Conservation (phyloP, 23 red algal genomes). For the Pyropia yezoensis region DNA sequence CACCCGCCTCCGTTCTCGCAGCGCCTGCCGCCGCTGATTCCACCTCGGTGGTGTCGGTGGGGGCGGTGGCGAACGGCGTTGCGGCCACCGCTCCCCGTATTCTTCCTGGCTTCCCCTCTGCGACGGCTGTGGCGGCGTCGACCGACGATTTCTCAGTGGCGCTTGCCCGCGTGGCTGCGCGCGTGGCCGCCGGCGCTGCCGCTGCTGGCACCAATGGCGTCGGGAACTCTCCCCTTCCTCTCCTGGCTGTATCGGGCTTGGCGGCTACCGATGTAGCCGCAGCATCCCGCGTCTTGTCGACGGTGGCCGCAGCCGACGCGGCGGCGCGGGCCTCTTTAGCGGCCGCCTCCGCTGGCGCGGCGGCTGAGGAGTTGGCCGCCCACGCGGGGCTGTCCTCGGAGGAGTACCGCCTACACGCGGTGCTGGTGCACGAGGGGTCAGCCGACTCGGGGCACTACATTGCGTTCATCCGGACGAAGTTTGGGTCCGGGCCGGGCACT, state of each 20-base stretch:
- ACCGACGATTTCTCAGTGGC: too few species aligned
- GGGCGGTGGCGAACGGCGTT: too few species aligned
- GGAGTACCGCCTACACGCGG: slow-evolving; percentile 72
- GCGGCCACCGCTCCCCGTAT: too few species aligned
- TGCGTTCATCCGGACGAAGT: slow-evolving; percentile 71
- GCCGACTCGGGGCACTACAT: slow-evolving; percentile 83
- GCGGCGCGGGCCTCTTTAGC: slow-evolving; percentile 20
- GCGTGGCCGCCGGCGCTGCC: not conserved
- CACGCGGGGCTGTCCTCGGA: slow-evolving; percentile 25
- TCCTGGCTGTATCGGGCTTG: slow-evolving; percentile 20
- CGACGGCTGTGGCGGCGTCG: too few species aligned
- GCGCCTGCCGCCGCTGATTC: too few species aligned
- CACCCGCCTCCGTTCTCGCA: too few species aligned
- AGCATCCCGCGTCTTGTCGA: slow-evolving; percentile 9
- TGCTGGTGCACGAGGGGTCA: slow-evolving; percentile 91
- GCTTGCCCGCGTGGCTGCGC: too few species aligned
- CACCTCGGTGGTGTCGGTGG: too few species aligned
- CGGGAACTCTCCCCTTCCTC: not conserved
- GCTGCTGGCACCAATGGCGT: not conserved
- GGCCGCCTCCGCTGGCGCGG: slow-evolving; percentile 9
- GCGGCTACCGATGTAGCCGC: slow-evolving; percentile 9
- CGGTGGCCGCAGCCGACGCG: slow-evolving; percentile 42
- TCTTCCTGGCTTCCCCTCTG: too few species aligned
- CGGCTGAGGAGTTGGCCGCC: slow-evolving; percentile 17
- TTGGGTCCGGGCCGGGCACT: too few species aligned